Percentiles rank a stretch among this genome's conserved stretches.
These are phyloP conservation scores for Eucalyptus polyanthemos DNA, from an alignment of 345 rosid genomes.

Conservation along the genomic window DNA sequence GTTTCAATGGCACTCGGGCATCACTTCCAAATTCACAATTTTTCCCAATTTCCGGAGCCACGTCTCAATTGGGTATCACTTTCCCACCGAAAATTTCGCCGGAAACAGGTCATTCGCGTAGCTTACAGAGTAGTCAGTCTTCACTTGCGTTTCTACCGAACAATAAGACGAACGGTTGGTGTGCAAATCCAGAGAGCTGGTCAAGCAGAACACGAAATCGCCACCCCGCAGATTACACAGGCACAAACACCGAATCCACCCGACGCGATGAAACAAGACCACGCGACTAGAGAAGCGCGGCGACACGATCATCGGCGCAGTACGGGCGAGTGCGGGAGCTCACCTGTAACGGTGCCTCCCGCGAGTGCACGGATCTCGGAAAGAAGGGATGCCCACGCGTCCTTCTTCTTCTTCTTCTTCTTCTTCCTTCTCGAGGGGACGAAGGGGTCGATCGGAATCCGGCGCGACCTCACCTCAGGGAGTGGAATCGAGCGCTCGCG, in stretches of 20 bases:
- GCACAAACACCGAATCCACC: background rate
- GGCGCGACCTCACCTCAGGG: background rate
- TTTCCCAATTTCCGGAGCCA: background rate
- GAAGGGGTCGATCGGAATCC: background rate
- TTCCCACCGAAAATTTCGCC: background rate
- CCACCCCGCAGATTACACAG: background rate
- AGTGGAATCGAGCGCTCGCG: background rate
- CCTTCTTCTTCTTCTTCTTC: background rate
- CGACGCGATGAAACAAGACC: background rate
- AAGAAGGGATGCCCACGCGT: background rate
- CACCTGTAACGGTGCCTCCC: background rate
- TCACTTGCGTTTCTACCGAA: background rate
- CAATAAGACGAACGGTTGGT: background rate
- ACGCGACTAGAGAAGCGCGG: background rate
- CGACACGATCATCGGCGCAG: background rate
- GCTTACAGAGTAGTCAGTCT: background rate
- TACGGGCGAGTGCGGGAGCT: background rate
- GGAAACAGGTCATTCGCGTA: background rate
- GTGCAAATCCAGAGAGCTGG: background rate
- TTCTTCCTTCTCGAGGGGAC: background rate
- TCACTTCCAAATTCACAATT: background rate
- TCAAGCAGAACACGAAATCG: background rate
- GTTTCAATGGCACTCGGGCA: background rate
- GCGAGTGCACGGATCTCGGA: background rate
- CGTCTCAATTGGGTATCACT: background rate